phyloP scores from a whole-genome alignment of 192 early-diverging fungal species.

The Coemansia sp. region DNA sequence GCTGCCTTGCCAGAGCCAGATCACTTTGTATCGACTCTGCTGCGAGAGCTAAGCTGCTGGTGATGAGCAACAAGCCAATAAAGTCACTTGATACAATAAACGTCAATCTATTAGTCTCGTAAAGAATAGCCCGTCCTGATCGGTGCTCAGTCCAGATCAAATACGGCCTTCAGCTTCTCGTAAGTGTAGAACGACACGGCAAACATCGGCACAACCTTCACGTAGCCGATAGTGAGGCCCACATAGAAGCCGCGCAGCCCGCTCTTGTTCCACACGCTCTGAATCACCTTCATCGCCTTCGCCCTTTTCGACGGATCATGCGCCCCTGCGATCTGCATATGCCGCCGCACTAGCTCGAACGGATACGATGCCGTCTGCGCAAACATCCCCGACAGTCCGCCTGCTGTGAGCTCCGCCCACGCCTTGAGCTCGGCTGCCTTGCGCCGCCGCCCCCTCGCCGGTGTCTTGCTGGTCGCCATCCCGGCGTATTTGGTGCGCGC shows the following conservation, averaged over 20 bases:
- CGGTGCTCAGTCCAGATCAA: constrained; percentile 32
- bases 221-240: constrained; percentile 94
- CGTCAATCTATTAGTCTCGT: too few relatives aligned
- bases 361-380: constrained; percentile 91
- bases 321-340: constrained; percentile 79
- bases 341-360: constrained; percentile 84
- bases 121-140: too few relatives aligned
- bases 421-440: constrained; percentile 61
- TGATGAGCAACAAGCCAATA: too few relatives aligned
- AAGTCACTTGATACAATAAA: too few relatives aligned
- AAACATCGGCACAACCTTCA: constrained; percentile 94
- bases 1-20: not conserved
- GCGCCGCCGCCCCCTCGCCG: constrained; percentile 24
- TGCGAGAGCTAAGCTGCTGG: too few relatives aligned
- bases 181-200: constrained; percentile 87
- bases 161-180: constrained; percentile 56
- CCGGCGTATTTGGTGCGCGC: constrained; percentile 53
- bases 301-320: constrained; percentile 55
- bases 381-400: constrained; percentile 80
- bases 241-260: constrained; percentile 92
- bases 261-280: constrained; percentile 61
- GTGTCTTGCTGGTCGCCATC: constrained; percentile 25
- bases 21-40: too few relatives aligned
- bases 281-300: constrained; percentile 60
- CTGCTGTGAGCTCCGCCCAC: constrained; percentile 78